Evolutionary conservation across 345 rosid species (phyloP), one percentile per base, ranked within the genome.

Genomic region (Arabis alpina): DNA sequence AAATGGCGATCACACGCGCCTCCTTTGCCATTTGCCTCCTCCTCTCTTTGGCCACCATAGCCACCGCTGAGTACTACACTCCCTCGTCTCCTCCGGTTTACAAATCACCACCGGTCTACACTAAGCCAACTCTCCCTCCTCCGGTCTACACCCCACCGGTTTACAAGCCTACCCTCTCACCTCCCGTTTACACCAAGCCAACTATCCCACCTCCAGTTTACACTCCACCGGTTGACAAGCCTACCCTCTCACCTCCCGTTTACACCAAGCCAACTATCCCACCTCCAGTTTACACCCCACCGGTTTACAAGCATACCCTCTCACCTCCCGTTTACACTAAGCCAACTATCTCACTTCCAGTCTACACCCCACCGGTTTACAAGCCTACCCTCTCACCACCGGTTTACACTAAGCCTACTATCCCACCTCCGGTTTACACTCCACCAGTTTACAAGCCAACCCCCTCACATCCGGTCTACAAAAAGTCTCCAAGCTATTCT

Each of bases 51-150:
- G 70, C 42, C 24, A 60, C 74, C 56, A 37, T 74, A 43, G 41
- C 73, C 69, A 67, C 64, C 32, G 79, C 74, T 15, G 73, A 74
- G 5, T 75, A 68, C 70, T 75, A 68, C 62, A 10, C 73, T 66
- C 72, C 77, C 28, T 53, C 68, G 6, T 53, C 78, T 49, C 74
- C 77, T 50, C 77, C 72, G 30, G 56, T 62, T 62, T 43, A 71
- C 39, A 30, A 41, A 9, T 9, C 68, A 24, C 75, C 75, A 37
- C 75, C 75, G 16, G 68, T 27, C 8, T 44, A 70, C 68, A 36
- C 40, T 36, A 30, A 41, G 16, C 61, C 74, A 7, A 51, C 44
- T 0, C 37, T 14, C 2, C 60, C 74, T 16, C 42, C 66, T 51
- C 74, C 74, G 43, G 74, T 60, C 39, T 68, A 67, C 45, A 66